Evolutionary conservation across 352 stramenopile species (phyloP).

Genomic region (Globisporangium cylindrosporum): DNA sequence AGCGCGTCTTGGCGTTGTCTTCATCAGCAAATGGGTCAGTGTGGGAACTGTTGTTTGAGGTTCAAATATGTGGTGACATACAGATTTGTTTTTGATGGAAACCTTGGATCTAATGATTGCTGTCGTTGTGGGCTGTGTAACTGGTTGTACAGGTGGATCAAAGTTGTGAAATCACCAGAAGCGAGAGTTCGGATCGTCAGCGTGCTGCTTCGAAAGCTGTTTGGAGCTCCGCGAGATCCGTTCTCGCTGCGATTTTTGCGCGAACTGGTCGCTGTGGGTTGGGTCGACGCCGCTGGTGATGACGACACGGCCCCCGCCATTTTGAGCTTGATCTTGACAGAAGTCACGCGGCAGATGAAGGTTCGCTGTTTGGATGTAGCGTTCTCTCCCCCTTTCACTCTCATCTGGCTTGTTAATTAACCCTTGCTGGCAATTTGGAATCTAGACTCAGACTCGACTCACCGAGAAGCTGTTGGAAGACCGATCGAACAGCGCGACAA

Average conservation of each 20-base stretch:
- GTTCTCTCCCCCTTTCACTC: no score
- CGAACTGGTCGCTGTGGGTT: slow-evolving; percentile 34
- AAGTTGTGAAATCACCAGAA: slow-evolving; percentile 11
- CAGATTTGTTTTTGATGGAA: neutral
- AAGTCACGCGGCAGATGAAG: slow-evolving; percentile 35
- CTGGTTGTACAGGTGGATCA: slow-evolving; percentile 29
- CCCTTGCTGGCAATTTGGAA: neutral
- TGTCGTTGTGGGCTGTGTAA: neutral
- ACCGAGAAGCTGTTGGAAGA: slow-evolving; percentile 49
- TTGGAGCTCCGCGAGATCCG: slow-evolving; percentile 40
- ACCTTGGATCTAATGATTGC: neutral
- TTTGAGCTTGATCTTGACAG: slow-evolving; percentile 22
- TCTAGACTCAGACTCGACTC: slow-evolving; percentile 37
- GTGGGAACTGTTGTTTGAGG: neutral
- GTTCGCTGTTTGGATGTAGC: slow-evolving; percentile 15
- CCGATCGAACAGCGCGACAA: slow-evolving; percentile 9
- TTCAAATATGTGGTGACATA: neutral
- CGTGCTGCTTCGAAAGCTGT: slow-evolving; percentile 38
- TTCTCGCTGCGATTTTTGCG: slow-evolving; percentile 41
- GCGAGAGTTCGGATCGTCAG: slow-evolving; percentile 21
- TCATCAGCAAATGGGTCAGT: slow-evolving; percentile 38
- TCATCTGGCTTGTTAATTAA: neutral
- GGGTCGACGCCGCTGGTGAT: slow-evolving; percentile 17
- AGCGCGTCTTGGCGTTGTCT: slow-evolving; percentile 28
- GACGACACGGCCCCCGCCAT: neutral